Evolutionary conservation across 306 rosid species (phyloP).

Genomic region (Lathyrus tuberosus): DNA sequence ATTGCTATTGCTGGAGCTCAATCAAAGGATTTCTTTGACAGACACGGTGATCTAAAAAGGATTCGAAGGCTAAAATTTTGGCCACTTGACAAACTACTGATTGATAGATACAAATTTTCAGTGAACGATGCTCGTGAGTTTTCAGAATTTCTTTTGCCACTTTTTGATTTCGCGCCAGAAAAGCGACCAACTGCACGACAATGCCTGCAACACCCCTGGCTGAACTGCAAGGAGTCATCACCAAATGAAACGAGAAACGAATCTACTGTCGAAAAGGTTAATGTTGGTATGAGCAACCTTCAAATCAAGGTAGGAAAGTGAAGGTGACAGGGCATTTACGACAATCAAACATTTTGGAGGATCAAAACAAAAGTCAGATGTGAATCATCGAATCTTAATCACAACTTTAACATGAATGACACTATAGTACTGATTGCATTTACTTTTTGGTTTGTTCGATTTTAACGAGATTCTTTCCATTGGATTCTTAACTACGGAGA

Average conservation of each 20-base stretch:
- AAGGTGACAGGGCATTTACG: slow-evolving; percentile 30
- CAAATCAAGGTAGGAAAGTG: slow-evolving; percentile 76
- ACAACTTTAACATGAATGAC: slow-evolving; percentile 35
- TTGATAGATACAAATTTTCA: slow-evolving; percentile 73
- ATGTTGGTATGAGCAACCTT: slow-evolving; percentile 79
- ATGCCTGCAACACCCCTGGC: slow-evolving; percentile 88
- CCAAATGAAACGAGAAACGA: slow-evolving; percentile 52
- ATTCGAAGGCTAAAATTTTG: slow-evolving; percentile 86
- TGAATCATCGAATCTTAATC: not conserved
- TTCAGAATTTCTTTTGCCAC: slow-evolving; percentile 70
- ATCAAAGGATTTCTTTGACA: slow-evolving; percentile 86
- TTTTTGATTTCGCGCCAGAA: slow-evolving; percentile 81
- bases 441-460: slow-evolving; percentile 41
- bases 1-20: slow-evolving; percentile 73
- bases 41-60: slow-evolving; percentile 93
- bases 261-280: slow-evolving; percentile 54
- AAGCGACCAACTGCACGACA: slow-evolving; percentile 92
- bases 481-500: slow-evolving; percentile 50
- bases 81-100: slow-evolving; percentile 71
- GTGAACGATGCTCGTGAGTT: slow-evolving; percentile 70
- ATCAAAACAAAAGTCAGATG: not conserved
- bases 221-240: slow-evolving; percentile 44
- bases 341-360: not conserved
- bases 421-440: slow-evolving; percentile 45
- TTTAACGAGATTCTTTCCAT: slow-evolving; percentile 49